Base-by-base conservation (phyloP, 2,329 filamentous ascomycete species). In the Didymellaceae sp. region DNA sequence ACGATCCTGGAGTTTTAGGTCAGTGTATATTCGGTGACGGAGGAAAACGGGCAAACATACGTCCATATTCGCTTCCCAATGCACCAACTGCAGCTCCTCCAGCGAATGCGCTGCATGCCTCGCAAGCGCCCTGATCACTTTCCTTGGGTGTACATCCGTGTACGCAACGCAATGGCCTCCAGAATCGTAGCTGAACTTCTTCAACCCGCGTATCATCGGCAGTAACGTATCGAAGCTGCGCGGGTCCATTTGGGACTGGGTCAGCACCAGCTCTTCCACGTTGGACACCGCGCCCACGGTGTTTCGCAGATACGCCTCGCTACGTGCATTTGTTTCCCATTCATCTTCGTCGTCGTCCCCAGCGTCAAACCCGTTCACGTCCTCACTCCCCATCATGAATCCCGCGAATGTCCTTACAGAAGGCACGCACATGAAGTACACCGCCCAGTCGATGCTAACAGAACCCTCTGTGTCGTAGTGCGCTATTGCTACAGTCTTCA, bases 351-450 rank as follows among this genome's bases (percentile, higher is more conserved):
- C 2, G 4, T 20, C 21, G 10, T 17, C 35, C 6, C 25, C 44
- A 8, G 24, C 18, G 16, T 20, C 10, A 16, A 26, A 39, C 6
- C 8, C 13, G 10, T 4, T 21, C 7, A 33, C 18, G 3, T 6
- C 22, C 18, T 41, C 34, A 14, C 45, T 43, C 4, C 56, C 52
- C 58, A 63, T 63, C 11, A 35, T 30, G 9, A 42, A n/a, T 2
- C 47, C 50, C 14, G 42, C 37, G 11, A 63, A 58, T 1, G 32
- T 55, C 4, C 42, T 49, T 6, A 63, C 9, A 8, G 56, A 56
- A 13, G 60, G 60, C 2, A 61, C 14, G 25, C 44, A 47, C 14
- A 52, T 26, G 25, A 61, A 61, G 13, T 43, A 43, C 4, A 45
- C 35, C 9, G 45, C 51, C 58, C 56, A 61, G 6, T 52, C 40